These are phyloP conservation scores for Psilocybe sp. DNA, from an alignment of 768 basidiomycete species.

Conservation along the genomic window DNA sequence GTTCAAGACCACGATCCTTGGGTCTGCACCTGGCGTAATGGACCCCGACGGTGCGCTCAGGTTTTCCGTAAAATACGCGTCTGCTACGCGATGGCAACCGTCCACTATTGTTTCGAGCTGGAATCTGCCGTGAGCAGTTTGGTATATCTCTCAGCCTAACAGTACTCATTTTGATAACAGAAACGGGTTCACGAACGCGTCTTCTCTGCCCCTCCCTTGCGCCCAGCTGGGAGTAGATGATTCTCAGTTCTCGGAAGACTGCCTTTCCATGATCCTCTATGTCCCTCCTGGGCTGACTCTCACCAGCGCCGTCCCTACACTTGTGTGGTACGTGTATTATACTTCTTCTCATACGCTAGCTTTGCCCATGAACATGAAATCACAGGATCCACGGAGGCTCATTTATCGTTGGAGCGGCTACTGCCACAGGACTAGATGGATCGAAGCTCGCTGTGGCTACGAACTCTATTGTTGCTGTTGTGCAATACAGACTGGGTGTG, in stretches of 20 bases:
- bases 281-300: conserved; percentile 44
- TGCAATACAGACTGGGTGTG: conserved; percentile 83
- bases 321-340: conserved; percentile 53
- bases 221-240: conserved; percentile 56
- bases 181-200: conserved; percentile 46
- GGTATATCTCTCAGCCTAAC: neutral
- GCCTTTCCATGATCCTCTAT: conserved; percentile 76
- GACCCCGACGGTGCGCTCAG: conserved; percentile 49
- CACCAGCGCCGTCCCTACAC: conserved; percentile 40
- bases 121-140: conserved; percentile 56
- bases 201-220: conserved; percentile 65
- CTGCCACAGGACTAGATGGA: conserved; percentile 72
- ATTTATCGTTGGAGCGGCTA: conserved; percentile 68
- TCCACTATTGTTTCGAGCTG: conserved; percentile 54
- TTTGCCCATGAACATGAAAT: neutral
- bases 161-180: conserved; percentile 26
- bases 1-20: conserved; percentile 45
- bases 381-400: conserved; percentile 86
- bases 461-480: conserved; percentile 73
- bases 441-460: conserved; percentile 69
- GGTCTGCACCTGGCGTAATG: conserved; percentile 50
- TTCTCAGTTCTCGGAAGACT: conserved; percentile 69
- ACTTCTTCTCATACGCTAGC: conserved; percentile 1
- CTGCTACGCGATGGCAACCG: conserved; percentile 56
- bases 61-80: conserved; percentile 67